Base-by-base conservation (phyloP, 495 filamentous ascomycete species). In the Penicillium paxilli region DNA sequence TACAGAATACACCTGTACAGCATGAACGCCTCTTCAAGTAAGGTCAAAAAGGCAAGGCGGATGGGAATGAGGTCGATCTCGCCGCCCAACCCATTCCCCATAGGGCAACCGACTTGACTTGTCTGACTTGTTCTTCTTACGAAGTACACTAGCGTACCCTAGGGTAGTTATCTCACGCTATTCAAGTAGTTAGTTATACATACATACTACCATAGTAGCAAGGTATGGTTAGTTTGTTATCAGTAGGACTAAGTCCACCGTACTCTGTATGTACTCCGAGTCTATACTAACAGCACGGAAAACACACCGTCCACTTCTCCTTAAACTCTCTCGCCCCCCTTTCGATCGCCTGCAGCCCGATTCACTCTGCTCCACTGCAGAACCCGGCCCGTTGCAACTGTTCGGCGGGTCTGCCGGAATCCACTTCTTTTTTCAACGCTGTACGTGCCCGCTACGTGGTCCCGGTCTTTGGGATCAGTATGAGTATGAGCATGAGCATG, bases 341-440 rank as follows among this genome's bases (percentile, higher is more conserved):
- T 60, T 47, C 17, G 28, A 44, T 40, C 21, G 32, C 49, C 48
- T 51, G 52, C 49, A 55, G 47, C 40, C n/a, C 17, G 40, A 23
- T n/a, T 42, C 0, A 21, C 30, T 20, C 40, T 42, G 20, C 40
- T 42, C 52, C 45, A 37, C 52, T 55, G 52, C 52, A 55, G 21
- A 49, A 40, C 3, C 45, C 44, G 45, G 49, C 56, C 51, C 32
- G 52, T 44, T 47, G 48, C 22, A 45, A 46, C 21, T 48, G 38
- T 28, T 23, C 40, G 40, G 49, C 38, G 45, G 58, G 49, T 55
- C 52, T 49, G 20, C 28, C 52, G 52, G 52, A 56, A 38, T 49
- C 44, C 48, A 33, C 37, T 25, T n/a, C n/a, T n/a, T n/a, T n/a
- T n/a, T 40, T 46, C 14, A 48, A 46, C 9, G 30, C 26, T 38